Evolutionary conservation across 768 basidiomycete species (phyloP).

Genomic region (Ramaria sp.): DNA sequence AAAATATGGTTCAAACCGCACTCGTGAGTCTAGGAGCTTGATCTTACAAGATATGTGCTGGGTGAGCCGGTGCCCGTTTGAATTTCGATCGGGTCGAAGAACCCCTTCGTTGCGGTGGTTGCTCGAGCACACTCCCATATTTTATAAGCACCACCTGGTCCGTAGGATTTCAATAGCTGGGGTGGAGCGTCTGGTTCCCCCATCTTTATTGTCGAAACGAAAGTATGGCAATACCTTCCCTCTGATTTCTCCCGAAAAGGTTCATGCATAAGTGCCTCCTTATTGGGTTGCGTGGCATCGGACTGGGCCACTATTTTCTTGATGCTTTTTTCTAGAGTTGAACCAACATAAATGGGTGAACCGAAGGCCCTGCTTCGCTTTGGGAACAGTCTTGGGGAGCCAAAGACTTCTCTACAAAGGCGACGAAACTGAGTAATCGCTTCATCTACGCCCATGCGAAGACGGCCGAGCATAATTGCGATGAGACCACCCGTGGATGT

Average conservation of each 20-base stretch:
- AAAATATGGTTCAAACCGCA: too few relatives aligned
- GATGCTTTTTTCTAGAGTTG: conserved; percentile 9
- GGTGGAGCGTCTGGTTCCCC: conserved; percentile 3
- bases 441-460: conserved; percentile 25
- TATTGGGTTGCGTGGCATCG: conserved; percentile 1
- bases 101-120: conserved; percentile 18
- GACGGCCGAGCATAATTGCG: conserved; percentile 28
- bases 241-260: too few relatives aligned
- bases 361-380: neutral
- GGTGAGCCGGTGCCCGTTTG: too few relatives aligned
- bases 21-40: neutral
- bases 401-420: conserved; percentile 23
- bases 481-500: conserved; percentile 29
- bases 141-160: conserved; percentile 10
- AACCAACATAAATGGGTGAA: conserved; percentile 4
- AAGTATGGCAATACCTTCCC: conserved; percentile 10
- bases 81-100: conserved; percentile 13
- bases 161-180: conserved; percentile 13
- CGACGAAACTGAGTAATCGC: too few relatives aligned
- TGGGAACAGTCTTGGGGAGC: neutral
- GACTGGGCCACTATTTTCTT: conserved; percentile 4
- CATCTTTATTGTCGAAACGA: conserved; percentile 12
- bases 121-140: conserved; percentile 24
- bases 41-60: neutral
- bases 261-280: too few relatives aligned